Evolutionary conservation across 352 stramenopile genomes (phyloP), one percentile per base, ranked within the genome.

Genomic region (Phytopythium kandeliae): DNA sequence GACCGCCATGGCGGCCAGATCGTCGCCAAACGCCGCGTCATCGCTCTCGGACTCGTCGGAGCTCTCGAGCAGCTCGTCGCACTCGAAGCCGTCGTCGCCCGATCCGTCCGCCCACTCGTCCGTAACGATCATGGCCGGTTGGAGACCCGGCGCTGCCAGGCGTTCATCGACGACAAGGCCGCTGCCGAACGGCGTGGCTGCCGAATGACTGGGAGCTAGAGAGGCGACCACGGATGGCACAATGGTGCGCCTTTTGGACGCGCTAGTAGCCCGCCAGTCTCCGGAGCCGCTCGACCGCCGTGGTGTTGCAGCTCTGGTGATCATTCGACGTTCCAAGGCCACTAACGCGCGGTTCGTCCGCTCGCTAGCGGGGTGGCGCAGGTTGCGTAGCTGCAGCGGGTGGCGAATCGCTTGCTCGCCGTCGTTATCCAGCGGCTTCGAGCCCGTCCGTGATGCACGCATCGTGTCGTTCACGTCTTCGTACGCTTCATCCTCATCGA

Each of bases 261-360:
- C 19, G 19, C 21, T 17, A 17, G 10, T 21, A 28, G 25, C 24
- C 10, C 4, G 1, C 40, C 13, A 49, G 26, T n/a, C 37, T 13
- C 13, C 21, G 19, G 22, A 10, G 10, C 6, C 15, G 50, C 36
- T 26, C 17, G 13, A 42, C 6, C 31, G 31, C 33, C 17, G 28
- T 10, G 31, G 47, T n/a, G 47, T 51, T 19, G 30, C 30, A 5
- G 45, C 69, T 47, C 74, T 74, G 10, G 80, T 74, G 10, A 78
- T 66, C 44, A 94, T 85, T 7, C 81, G 74, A 19, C 73, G 63
- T 63, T 94, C 84, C 4, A 92, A 56, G 0, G 81, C 77, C 49
- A 63, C 70, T 21, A 92, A 62, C 19, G 76, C 73, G 12, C 73
- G 75, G 53, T 76, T 67, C 37, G 72, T 78, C 19, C 73, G 69